phyloP scores from a whole-genome alignment of 2,329 filamentous ascomycete species.

The Cladophialophora chaetospira region DNA sequence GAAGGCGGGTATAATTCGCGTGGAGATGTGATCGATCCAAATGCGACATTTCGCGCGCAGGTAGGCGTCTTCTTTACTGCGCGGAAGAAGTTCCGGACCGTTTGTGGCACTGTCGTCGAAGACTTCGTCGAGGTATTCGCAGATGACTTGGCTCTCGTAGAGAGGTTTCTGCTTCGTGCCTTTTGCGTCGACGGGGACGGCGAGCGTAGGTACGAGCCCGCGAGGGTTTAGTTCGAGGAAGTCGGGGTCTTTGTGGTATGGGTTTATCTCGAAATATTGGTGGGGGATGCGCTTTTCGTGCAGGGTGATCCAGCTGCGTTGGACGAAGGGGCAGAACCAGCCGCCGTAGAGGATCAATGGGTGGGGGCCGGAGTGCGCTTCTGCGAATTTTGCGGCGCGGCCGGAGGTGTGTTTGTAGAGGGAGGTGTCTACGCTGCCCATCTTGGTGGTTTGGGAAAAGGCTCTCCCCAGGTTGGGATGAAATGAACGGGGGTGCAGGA shows the following conservation, averaged over 20 bases:
- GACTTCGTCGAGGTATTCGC: slow-evolving; percentile 75
- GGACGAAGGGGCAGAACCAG: slow-evolving; percentile 70
- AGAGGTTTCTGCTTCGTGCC: slow-evolving; percentile 55
- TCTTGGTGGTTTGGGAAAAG: too few relatives aligned
- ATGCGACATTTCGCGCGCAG: slow-evolving; percentile 66
- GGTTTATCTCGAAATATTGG: slow-evolving; percentile 77
- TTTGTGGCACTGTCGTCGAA: slow-evolving; percentile 52
- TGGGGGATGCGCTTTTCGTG: slow-evolving; percentile 74
- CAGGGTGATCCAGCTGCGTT: slow-evolving; percentile 73
- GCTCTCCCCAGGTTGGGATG: too few relatives aligned
- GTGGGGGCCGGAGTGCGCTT: slow-evolving; percentile 37
- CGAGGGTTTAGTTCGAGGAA: slow-evolving; percentile 75
- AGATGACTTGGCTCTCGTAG: slow-evolving; percentile 72
- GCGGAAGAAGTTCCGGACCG: slow-evolving; percentile 58
- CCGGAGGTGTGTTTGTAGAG: slow-evolving; percentile 50
- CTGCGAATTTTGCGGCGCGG: slow-evolving; percentile 43
- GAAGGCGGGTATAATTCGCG: slow-evolving; percentile 67
- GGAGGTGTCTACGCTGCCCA: slow-evolving; percentile 46
- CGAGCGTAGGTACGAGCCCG: slow-evolving; percentile 72
- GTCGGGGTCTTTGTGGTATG: slow-evolving; percentile 70
- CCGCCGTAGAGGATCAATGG: slow-evolving; percentile 66
- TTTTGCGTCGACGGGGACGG: slow-evolving; percentile 37
- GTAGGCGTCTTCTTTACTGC: slow-evolving; percentile 57
- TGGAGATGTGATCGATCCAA: slow-evolving; percentile 73
- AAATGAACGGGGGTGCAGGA: too few relatives aligned